Base-by-base conservation (phyloP, 2,329 filamentous ascomycete genomes). In the Colletotrichum filicis region DNA sequence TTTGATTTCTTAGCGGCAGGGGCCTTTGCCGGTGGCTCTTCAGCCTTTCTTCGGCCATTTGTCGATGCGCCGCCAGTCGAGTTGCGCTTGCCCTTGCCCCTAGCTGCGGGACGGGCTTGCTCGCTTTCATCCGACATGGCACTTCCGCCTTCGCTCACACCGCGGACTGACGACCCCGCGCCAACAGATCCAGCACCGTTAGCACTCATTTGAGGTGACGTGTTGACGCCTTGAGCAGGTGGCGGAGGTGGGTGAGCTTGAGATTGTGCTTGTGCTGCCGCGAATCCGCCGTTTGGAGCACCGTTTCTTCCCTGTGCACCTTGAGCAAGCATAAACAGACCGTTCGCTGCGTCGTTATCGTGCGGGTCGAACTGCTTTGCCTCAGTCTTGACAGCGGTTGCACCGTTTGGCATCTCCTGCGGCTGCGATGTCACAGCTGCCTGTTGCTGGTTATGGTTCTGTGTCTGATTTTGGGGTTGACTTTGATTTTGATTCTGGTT, bases 341-440 rank as follows among this genome's bases (percentile, higher is more conserved):
- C 95, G 80, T 98, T 98, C 64, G 96, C 97, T 56, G 96, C 97
- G 84, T 98, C 96, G 78, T 96, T 97, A 66, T 98, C 96, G 83
- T 97, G 95, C 55, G 95, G 94, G 71, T 95, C 93, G 79, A 95
- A 97, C 12, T 88, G 83, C 77, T 87, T 91, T 16, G 83, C 71
- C 76, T 90, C 86, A 7, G 84, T 62, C 82, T 91, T 89, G 19
- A 83, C 78, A 6, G 78, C 58, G 5, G 80, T 74, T 7, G 79
- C 76, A 55, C 81, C 84, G 81, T 86, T 87, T 58, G 84, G 74
- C 75, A 80, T 76, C 0, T 80, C 67, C 42, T 82, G 78, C 14
- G 74, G 73, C 60, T 77, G 76, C 5, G 75, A 55, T 71, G 75
- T 59, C 74, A 71, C 53, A 71, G 79, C 58, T 65, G 76, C 14